phyloP scores from a whole-genome alignment of 225 moss, liverwort and hornwort genomes.

The Pseudoscleropodium purum region DNA sequence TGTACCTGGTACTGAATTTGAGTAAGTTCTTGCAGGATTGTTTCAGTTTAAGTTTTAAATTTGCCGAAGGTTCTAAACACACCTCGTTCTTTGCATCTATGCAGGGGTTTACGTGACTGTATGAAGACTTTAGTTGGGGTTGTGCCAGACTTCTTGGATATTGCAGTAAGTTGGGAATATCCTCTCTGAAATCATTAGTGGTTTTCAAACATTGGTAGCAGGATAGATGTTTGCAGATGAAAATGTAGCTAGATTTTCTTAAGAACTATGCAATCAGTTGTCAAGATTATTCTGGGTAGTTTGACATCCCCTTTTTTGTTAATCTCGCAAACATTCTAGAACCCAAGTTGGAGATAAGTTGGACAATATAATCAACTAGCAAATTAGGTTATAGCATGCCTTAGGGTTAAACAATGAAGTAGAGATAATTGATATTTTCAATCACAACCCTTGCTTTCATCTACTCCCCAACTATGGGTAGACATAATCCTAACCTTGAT shows the following conservation, averaged over 20 bases:
- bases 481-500: neutral
- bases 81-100: neutral
- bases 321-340: neutral
- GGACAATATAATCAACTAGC: neutral
- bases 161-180: constrained; percentile 35
- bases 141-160: constrained; percentile 71
- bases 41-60: neutral
- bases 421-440: neutral
- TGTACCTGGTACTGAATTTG: neutral
- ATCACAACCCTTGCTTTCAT: neutral
- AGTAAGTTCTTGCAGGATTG: neutral
- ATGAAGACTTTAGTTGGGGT: constrained; percentile 63
- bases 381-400: neutral
- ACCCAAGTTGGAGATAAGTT: neutral
- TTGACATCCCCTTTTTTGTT: neutral
- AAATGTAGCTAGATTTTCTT: too few relatives aligned
- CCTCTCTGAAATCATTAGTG: neutral
- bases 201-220: neutral
- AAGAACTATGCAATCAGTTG: too few relatives aligned
- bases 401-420: neutral
- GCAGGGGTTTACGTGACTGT: constrained; percentile 66
- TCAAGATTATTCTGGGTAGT: neutral
- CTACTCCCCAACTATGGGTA: neutral
- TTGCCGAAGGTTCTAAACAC: neutral
- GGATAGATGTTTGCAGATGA: too few relatives aligned